Evolutionary conservation across 2,329 filamentous ascomycete species (phyloP).

Genomic region (Trichophyton verrucosum): DNA sequence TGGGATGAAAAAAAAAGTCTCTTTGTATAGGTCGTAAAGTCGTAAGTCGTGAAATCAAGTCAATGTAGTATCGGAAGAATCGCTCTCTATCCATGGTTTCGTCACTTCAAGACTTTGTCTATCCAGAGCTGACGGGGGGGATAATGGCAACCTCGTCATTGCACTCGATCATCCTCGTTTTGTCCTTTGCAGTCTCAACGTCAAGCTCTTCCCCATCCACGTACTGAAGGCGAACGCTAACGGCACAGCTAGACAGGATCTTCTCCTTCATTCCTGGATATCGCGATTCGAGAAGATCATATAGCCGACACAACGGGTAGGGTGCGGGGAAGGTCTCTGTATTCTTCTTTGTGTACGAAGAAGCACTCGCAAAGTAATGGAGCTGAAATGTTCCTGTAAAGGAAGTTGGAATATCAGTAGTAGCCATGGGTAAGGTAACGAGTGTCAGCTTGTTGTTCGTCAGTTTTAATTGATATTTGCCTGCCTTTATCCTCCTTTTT

Average conservation of each 20-base stretch:
- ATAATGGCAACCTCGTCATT: constrained; percentile 37
- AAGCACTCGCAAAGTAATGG: constrained; percentile 36
- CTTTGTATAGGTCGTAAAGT: neutral
- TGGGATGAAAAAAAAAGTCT: neutral
- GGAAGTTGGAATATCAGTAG: neutral
- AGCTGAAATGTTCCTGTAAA: constrained; percentile 27
- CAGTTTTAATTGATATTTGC: neutral
- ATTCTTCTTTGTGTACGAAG: constrained; percentile 29
- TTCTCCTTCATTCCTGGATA: constrained; percentile 32
- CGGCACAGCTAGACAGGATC: constrained; percentile 29
- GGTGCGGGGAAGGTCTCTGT: constrained; percentile 32
- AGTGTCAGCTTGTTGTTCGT: neutral
- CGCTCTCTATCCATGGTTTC: neutral
- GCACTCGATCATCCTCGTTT: constrained; percentile 20
- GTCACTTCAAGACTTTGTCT: neutral
- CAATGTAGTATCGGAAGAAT: neutral
- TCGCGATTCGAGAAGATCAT: constrained; percentile 25
- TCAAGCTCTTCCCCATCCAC: constrained; percentile 22
- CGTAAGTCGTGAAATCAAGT: neutral
- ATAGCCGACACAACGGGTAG: constrained; percentile 27
- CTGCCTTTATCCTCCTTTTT: neutral
- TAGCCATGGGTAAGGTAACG: neutral
- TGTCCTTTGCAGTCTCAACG: constrained; percentile 14
- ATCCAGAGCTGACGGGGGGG: constrained; percentile 38
- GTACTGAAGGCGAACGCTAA: constrained; percentile 35